A percentile compares a stretch with the other conserved stretches of the same genome.
phyloP scores from a whole-genome alignment of 345 rosid genomes.

The Euphorbia tirucalli region DNA sequence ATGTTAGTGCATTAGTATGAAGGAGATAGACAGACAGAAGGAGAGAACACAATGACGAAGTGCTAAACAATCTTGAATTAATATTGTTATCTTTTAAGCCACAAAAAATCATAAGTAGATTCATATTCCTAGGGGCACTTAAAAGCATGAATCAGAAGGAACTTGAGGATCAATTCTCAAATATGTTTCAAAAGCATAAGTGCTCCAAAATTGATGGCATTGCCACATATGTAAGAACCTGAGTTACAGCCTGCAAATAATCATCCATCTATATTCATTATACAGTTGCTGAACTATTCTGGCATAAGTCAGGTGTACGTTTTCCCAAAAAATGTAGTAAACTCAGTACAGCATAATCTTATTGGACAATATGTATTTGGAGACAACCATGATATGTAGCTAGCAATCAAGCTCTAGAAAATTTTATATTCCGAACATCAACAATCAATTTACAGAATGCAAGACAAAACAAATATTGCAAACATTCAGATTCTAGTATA shows the following conservation, averaged over 20 bases:
- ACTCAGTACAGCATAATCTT: not conserved
- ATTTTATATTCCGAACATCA: not conserved
- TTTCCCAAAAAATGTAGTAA: not conserved
- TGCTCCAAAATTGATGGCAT: not conserved
- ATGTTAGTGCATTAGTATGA: not conserved
- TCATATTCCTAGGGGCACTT: not conserved
- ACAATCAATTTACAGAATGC: not conserved
- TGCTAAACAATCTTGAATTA: too few relatives aligned
- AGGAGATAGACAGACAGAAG: not conserved
- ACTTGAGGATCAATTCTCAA: not conserved
- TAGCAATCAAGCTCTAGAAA: too few relatives aligned
- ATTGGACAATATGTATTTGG: not conserved
- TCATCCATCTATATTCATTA: not conserved
- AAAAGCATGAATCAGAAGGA: not conserved
- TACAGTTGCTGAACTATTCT: not conserved
- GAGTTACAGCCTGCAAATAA: not conserved
- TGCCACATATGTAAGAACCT: not conserved
- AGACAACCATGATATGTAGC: not conserved
- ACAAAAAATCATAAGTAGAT: not conserved
- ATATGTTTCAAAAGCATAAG: not conserved
- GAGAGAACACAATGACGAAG: not conserved
- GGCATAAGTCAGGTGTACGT: not conserved
- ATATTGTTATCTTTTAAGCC: too few relatives aligned
- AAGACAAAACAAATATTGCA: not conserved
- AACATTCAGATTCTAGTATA: not conserved